Evolutionary conservation across 805 yeast genomes (phyloP).

Genomic region (Pichia nakasei): DNA sequence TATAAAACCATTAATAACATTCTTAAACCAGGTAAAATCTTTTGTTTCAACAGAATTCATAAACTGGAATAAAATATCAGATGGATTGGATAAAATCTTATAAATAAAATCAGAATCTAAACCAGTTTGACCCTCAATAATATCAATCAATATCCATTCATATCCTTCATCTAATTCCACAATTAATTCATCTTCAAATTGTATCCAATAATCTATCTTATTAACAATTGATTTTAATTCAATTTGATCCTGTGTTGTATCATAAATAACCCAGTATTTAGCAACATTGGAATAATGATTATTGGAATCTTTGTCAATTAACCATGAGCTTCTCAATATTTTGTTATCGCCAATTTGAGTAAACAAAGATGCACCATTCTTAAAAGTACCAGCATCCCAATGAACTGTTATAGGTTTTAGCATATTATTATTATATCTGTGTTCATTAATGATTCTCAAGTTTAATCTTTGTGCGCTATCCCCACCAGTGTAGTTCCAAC

Average conservation of each 20-base stretch:
- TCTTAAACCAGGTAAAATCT: slow-evolving; percentile 9
- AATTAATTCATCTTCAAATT: slow-evolving; percentile 25
- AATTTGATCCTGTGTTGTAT: slow-evolving; percentile 57
- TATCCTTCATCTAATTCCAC: slow-evolving; percentile 22
- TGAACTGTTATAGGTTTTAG: slow-evolving; percentile 40
- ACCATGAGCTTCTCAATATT: not conserved
- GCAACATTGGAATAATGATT: not conserved
- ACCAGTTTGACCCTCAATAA: slow-evolving; percentile 33
- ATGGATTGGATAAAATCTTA: slow-evolving; percentile 9
- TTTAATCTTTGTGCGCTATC: slow-evolving; percentile 53
- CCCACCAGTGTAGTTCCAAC: slow-evolving; percentile 87
- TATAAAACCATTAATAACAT: not conserved
- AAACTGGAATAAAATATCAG: not conserved
- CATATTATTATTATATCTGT: slow-evolving; percentile 1
- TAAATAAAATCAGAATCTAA: slow-evolving; percentile 20
- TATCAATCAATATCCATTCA: slow-evolving; percentile 37
- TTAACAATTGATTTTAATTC: slow-evolving; percentile 22
- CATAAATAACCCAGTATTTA: slow-evolving; percentile 40
- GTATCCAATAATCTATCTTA: slow-evolving; percentile 42
- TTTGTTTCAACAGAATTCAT: slow-evolving; percentile 7
- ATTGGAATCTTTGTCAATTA: not conserved
- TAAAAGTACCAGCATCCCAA: slow-evolving; percentile 71
- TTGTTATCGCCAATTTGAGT: slow-evolving; percentile 43
- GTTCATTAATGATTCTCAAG: slow-evolving; percentile 8
- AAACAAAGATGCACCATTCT: slow-evolving; percentile 80